Conservation (phyloP, 2,329 filamentous ascomycete species). For the Neoarthrinium moseri region DNA sequence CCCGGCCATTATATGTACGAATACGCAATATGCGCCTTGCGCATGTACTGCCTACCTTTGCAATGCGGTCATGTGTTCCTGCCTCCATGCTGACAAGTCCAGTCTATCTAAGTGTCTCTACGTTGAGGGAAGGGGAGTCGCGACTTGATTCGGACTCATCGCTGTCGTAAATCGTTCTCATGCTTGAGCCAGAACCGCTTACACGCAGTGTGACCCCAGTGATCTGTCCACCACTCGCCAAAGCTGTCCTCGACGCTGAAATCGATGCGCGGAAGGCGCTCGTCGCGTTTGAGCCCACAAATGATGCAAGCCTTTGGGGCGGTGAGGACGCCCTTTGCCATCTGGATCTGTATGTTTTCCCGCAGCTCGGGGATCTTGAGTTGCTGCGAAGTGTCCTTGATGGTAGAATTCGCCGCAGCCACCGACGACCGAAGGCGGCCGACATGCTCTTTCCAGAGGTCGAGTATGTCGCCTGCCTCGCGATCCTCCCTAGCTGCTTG, state of each 20-base stretch:
- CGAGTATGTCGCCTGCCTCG: conserved; percentile 75
- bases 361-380: conserved; percentile 68
- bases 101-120: no score
- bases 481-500: conserved; percentile 82
- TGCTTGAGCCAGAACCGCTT: conserved; percentile 83
- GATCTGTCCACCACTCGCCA: conserved; percentile 94
- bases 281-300: conserved; percentile 85
- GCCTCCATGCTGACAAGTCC: no score
- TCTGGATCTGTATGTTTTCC: conserved; percentile 66
- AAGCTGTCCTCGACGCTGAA: conserved; percentile 82
- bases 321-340: conserved; percentile 70
- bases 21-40: no score
- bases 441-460: conserved; percentile 72
- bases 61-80: no score
- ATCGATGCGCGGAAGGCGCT: conserved; percentile 76
- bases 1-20: no score
- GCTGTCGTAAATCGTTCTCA: conserved; percentile 66
- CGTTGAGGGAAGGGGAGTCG: no score
- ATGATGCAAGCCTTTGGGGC: conserved; percentile 76
- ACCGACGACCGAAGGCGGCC: conserved; percentile 73
- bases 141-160: conserved; percentile 42
- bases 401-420: conserved; percentile 58
- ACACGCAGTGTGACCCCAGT: conserved; percentile 80
- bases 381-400: conserved; percentile 25
- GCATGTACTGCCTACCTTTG: no score